A percentile compares a stretch with the other conserved stretches of the same genome.
Conservation (phyloP, 306 rosid genomes). For the Cicer arietinum region DNA sequence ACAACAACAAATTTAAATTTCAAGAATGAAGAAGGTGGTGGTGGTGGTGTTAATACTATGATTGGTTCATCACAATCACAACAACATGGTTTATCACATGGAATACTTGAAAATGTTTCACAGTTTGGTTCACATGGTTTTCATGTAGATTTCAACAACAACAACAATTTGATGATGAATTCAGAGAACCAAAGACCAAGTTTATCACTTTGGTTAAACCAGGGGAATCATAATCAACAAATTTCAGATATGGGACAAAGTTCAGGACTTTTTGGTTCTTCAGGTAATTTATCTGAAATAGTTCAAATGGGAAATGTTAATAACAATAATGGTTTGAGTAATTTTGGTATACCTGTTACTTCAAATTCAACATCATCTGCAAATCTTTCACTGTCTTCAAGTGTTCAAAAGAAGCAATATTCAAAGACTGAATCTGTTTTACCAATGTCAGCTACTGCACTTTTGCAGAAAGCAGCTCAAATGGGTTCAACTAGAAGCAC, state of each 20-base stretch:
- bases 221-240: slow-evolving; percentile 47
- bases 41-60: neutral
- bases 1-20: slow-evolving; percentile 64
- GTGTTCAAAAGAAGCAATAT: slow-evolving; percentile 39
- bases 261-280: slow-evolving; percentile 49
- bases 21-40: slow-evolving; percentile 54
- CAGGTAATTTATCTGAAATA: slow-evolving; percentile 54
- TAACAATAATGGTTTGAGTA: slow-evolving; percentile 47
- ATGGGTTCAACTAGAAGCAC: slow-evolving; percentile 67
- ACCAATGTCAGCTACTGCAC: slow-evolving; percentile 82
- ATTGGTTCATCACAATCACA: slow-evolving; percentile 14
- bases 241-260: slow-evolving; percentile 52
- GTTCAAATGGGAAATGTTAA: slow-evolving; percentile 55
- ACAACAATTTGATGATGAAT: neutral
- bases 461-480: slow-evolving; percentile 70
- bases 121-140: slow-evolving; percentile 54
- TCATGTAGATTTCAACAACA: slow-evolving; percentile 40
- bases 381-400: slow-evolving; percentile 55
- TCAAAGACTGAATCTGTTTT: slow-evolving; percentile 45
- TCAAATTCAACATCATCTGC: slow-evolving; percentile 50
- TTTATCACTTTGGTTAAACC: slow-evolving; percentile 78
- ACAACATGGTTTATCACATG: slow-evolving; percentile 49
- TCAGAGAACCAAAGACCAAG: slow-evolving; percentile 57
- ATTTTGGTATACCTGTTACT: slow-evolving; percentile 43
- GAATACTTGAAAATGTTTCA: slow-evolving; percentile 49